A percentile compares a stretch with the other conserved stretches of the same genome.
Evolutionary conservation across 169 alveolate species (phyloP).

Genomic region (Neospora caninum): DNA sequence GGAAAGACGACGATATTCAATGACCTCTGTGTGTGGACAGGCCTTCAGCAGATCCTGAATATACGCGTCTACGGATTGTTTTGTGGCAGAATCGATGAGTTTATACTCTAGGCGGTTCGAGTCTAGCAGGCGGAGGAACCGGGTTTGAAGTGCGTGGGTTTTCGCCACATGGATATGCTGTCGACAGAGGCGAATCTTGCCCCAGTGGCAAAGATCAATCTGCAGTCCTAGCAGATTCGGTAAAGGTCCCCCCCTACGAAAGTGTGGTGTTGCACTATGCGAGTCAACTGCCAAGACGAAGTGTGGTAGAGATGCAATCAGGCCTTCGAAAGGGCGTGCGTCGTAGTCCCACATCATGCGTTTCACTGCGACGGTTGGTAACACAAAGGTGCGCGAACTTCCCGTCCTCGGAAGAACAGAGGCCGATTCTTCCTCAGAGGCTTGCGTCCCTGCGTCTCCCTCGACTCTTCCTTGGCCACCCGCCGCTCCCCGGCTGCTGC

Average conservation of each 20-base stretch:
- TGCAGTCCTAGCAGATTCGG: constrained; percentile 28
- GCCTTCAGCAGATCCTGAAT: neutral
- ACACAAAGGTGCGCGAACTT: neutral
- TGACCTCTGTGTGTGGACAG: neutral
- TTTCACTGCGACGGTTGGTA: neutral
- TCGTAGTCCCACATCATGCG: neutral
- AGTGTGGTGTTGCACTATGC: neutral
- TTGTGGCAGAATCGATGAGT: neutral
- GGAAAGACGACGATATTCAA: neutral
- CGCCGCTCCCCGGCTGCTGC: neutral
- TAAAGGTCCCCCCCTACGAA: neutral
- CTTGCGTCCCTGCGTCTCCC: neutral
- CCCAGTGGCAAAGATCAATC: neutral
- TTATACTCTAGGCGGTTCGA: constrained; percentile 32
- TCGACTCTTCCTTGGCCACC: neutral
- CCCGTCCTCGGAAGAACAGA: neutral
- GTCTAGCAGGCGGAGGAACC: constrained; percentile 25
- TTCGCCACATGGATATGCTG: neutral
- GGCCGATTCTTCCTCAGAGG: neutral
- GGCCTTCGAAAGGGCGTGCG: neutral
- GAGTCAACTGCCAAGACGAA: constrained; percentile 2
- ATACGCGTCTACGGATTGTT: neutral
- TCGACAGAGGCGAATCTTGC: neutral
- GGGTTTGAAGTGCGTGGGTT: neutral
- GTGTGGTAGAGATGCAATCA: neutral